A percentile compares a stretch with the other conserved stretches of the same genome.
phyloP scores from a whole-genome alignment of 1,284 basidiomycete species.

The Cutaneotrichosporon sp. region DNA sequence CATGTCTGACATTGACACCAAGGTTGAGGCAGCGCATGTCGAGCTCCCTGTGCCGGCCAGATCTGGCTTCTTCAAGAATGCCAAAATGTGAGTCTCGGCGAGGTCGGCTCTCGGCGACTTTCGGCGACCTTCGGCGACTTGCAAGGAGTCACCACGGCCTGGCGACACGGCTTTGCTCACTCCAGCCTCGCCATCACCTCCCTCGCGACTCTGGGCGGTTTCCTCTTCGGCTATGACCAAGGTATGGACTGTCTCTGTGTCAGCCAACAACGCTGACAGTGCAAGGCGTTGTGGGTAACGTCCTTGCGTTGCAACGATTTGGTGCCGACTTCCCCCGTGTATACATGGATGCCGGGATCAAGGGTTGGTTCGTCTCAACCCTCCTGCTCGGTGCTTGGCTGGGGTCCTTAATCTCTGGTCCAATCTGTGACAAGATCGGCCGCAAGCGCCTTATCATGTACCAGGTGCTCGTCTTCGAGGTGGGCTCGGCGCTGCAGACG shows the following conservation, averaged over 20 bases:
- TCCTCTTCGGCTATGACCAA: constrained; percentile 19
- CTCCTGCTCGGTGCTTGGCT: constrained; percentile 23
- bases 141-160: too few species aligned
- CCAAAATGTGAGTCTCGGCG: background rate
- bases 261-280: too few species aligned
- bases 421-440: constrained; percentile 24
- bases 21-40: background rate
- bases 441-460: constrained; percentile 23
- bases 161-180: too few species aligned
- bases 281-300: too few species aligned
- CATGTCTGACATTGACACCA: constrained; percentile 1
- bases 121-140: background rate
- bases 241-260: too few species aligned
- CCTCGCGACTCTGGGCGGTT: constrained; percentile 10
- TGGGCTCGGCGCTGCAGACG: constrained; percentile 52
- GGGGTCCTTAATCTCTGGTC: constrained; percentile 23
- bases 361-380: constrained; percentile 21
- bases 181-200: constrained; percentile 6
- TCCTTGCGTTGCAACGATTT: constrained; percentile 18
- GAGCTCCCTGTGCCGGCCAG: background rate
- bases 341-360: constrained; percentile 6
- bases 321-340: constrained; percentile 17
- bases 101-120: too few species aligned
- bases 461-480: constrained; percentile 45
- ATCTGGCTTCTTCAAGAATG: background rate